Percentiles rank a stretch among this genome's conserved stretches.
phyloP scores from a whole-genome alignment of 768 basidiomycete species.

The Amanita thiersii region DNA sequence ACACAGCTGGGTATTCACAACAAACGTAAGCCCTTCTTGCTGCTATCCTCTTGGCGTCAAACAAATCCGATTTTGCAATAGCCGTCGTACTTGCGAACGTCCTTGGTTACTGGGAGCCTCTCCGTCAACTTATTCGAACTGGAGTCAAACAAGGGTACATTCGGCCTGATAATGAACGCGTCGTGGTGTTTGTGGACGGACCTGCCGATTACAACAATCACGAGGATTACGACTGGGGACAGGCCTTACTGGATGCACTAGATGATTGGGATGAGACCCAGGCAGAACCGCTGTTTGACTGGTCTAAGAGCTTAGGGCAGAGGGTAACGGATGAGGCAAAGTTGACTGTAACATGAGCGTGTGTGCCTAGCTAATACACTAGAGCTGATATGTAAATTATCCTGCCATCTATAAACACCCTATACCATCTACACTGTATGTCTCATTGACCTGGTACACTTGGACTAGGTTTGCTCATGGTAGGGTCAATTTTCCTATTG shows the following conservation, averaged over 20 bases:
- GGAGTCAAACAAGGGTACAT: constrained; percentile 75
- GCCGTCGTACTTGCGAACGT: constrained; percentile 88
- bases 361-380: too few species aligned
- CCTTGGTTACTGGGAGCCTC: constrained; percentile 70
- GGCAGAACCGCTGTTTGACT: constrained; percentile 33
- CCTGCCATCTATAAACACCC: not conserved
- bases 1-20: constrained; percentile 83
- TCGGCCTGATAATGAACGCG: constrained; percentile 41
- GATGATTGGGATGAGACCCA: constrained; percentile 43
- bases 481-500: constrained; percentile 64
- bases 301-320: constrained; percentile 34
- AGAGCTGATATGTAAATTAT: too few species aligned
- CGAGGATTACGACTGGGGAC: constrained; percentile 70
- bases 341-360: constrained; percentile 11
- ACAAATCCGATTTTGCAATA: constrained; percentile 21
- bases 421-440: not conserved
- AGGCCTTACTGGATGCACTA: constrained; percentile 55
- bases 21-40: constrained; percentile 50
- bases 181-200: constrained; percentile 74
- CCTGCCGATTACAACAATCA: constrained; percentile 46
- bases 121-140: constrained; percentile 66
- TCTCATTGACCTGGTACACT: not conserved
- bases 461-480: constrained; percentile 22
- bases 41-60: not conserved
- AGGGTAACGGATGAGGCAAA: constrained; percentile 11